phyloP scores from a whole-genome alignment of 805 yeast genomes.

The Schizosaccharomyces osmophilus region DNA sequence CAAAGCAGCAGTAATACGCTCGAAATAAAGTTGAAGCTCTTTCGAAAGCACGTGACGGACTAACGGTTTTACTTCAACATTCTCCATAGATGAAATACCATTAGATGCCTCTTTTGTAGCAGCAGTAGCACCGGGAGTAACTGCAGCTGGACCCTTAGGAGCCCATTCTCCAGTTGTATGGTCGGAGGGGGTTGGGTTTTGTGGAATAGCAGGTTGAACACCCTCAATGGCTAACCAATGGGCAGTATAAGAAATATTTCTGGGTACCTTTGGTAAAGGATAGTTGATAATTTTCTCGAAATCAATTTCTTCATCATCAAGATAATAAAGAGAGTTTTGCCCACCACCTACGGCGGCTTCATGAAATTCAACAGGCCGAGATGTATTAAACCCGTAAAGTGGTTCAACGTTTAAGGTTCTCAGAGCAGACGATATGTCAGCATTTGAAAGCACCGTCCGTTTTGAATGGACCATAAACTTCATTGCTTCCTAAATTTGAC shows the following conservation, averaged over 20 bases:
- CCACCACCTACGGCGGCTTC: slow-evolving; percentile 82
- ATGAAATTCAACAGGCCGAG: slow-evolving; percentile 48
- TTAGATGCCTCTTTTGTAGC: slow-evolving; percentile 12
- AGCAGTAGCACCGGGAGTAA: not conserved
- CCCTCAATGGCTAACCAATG: slow-evolving; percentile 94
- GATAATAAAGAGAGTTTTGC: slow-evolving; percentile 59
- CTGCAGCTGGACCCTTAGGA: not conserved
- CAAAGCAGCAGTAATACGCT: slow-evolving; percentile 63
- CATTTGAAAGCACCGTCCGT: slow-evolving; percentile 53
- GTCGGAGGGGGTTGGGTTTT: slow-evolving; percentile 38
- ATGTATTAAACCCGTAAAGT: slow-evolving; percentile 17
- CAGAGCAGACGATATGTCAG: slow-evolving; percentile 61
- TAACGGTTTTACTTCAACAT: slow-evolving; percentile 53
- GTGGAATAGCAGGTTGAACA: slow-evolving; percentile 91
- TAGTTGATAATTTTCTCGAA: slow-evolving; percentile 80
- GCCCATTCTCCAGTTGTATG: slow-evolving; percentile 3
- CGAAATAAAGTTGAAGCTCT: slow-evolving; percentile 81
- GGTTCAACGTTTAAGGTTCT: slow-evolving; percentile 67
- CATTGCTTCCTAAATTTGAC: slow-evolving; percentile 41
- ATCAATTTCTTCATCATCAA: slow-evolving; percentile 80
- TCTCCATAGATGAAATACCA: slow-evolving; percentile 33
- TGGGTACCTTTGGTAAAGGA: slow-evolving; percentile 85
- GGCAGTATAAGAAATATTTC: slow-evolving; percentile 62
- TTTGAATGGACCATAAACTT: slow-evolving; percentile 91
- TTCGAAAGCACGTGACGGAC: slow-evolving; percentile 88